Base-by-base conservation (phyloP, 164 flowering plant genomes). In the Vitis cinerea region DNA sequence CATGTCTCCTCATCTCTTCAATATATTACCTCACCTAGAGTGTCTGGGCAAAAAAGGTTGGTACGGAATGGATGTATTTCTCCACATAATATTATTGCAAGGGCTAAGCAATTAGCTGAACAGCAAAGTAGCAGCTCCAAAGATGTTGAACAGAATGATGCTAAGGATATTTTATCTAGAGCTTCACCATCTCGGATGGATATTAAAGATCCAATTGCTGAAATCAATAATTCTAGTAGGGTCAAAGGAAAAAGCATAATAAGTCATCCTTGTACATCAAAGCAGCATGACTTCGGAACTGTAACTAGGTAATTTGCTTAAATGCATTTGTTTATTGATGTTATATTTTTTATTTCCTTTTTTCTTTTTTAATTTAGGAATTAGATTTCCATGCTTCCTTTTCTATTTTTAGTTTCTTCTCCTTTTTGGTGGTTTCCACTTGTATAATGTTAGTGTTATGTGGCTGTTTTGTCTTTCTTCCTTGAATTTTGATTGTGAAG, bases 1-100 rank as follows among this genome's bases (percentile, higher is more conserved):
- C 58, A 55, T n/a, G 17, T 31, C 16, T 23, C 71, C 63, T 5
- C 23, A 5, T 30, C 72, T 62, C 52, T 31, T 66, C 66, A 61
- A 8, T 52, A 79, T 75, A 58, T 19, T 59, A 13, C 68, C 23
- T 67, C 78, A 37, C 83, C 83, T 10, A 84, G 84, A 76, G 71
- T 58, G 31, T 67, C 64, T 68, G 82, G 91, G 54, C 79, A 77
- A 13, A 89, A 79, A 73, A 86, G 85, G 80, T 80, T 94, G 80
- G 97, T 92, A 19, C 81, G 90, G 37, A 88, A 89, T 86, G 97
- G 98, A 30, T 87, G 93, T 64, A 94, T 92, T 58, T 89, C 97
- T 68, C 98, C 97, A 8, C 74, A 61, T 68, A 89, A 87, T 65
- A 90, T 89, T 53, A 88, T 86, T 37, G 82, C 83, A 48, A 87